Percentiles rank a stretch among this genome's conserved stretches.
Conservation (phyloP, 495 filamentous ascomycete species). For the Mycothermus thermophilus region DNA sequence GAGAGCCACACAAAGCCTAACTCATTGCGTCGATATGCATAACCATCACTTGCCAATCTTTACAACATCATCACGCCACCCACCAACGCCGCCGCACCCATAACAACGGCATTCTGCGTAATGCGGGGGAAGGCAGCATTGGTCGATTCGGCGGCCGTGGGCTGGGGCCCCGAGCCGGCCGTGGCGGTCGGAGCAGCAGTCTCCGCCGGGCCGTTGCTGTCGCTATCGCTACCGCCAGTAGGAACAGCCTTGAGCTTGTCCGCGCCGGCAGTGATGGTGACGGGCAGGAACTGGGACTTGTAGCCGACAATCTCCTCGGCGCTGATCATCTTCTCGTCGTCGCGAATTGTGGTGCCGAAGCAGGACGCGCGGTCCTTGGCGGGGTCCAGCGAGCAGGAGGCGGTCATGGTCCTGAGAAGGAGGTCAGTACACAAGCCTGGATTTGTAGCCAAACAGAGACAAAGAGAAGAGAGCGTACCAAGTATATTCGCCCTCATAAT, state of each 20-base stretch:
- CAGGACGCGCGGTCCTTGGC: not conserved
- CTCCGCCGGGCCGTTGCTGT: not conserved
- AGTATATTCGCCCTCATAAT: too few species aligned
- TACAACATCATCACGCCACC: constrained; percentile 16
- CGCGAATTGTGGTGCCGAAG: not conserved
- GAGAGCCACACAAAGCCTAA: too few species aligned
- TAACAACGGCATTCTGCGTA: constrained; percentile 19
- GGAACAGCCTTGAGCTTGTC: constrained; percentile 4
- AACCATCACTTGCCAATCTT: not conserved
- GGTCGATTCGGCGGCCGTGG: too few species aligned
- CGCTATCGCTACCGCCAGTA: not conserved
- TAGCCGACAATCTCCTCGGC: not conserved
- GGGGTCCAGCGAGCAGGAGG: constrained; percentile 1
- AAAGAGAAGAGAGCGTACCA: too few species aligned
- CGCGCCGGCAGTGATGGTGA: constrained; percentile 22
- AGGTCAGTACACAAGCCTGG: too few species aligned
- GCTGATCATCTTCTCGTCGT: not conserved
- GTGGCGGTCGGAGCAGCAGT: constrained; percentile 10
- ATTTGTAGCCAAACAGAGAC: too few species aligned
- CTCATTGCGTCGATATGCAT: not conserved
- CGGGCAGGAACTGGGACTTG: constrained; percentile 4
- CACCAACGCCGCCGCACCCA: constrained; percentile 16
- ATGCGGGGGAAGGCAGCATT: constrained; percentile 21
- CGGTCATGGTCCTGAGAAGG: not conserved
- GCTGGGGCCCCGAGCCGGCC: constrained; percentile 19